phyloP scores from a whole-genome alignment of 2,329 filamentous ascomycete species.

The Cytospora paraplurivora region DNA sequence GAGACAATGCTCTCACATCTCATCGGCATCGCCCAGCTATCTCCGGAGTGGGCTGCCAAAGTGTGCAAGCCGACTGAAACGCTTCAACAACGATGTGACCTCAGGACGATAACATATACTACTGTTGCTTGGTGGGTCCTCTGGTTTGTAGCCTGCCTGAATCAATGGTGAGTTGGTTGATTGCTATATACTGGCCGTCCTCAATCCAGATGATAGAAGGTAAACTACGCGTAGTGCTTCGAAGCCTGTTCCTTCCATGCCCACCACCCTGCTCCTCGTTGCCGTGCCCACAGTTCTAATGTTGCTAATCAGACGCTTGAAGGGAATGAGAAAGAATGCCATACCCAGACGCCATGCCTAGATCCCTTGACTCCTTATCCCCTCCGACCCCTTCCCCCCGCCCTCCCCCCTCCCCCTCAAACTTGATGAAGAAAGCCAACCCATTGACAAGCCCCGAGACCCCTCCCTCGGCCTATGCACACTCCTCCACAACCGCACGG shows the following conservation, averaged over 20 bases:
- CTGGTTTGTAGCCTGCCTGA: background rate
- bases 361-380: no score
- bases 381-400: no score
- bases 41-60: no score
- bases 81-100: no score
- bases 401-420: no score
- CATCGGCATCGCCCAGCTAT: no score
- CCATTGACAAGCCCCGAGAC: no score
- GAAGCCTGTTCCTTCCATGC: background rate
- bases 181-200: background rate
- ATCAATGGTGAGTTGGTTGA: background rate
- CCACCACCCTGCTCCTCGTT: background rate
- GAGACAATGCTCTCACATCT: no score
- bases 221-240: background rate
- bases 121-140: background rate
- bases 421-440: no score
- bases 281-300: background rate
- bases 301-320: background rate
- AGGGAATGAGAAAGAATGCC: background rate
- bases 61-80: no score
- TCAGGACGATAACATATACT: background rate
- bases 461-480: background rate
- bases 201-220: background rate
- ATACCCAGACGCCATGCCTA: background rate
- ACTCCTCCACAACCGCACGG: constrained; percentile 6